Conservation (phyloP, 495 filamentous ascomycete species). For the Penicillium crystallinum region DNA sequence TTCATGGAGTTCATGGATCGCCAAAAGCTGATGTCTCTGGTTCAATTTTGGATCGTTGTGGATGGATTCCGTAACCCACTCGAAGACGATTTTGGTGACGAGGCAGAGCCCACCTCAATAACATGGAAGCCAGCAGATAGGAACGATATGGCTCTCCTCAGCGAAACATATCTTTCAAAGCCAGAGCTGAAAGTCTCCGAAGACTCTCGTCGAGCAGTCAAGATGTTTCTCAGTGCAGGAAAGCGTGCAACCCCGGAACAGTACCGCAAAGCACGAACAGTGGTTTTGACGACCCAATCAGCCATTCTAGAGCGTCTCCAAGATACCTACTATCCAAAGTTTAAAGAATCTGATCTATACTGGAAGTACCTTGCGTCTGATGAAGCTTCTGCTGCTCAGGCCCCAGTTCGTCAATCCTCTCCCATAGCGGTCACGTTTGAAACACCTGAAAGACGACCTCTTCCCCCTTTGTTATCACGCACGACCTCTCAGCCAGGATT, state of each 20-base stretch:
- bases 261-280: slow-evolving; percentile 76
- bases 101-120: slow-evolving; percentile 55
- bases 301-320: slow-evolving; percentile 78
- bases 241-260: slow-evolving; percentile 68
- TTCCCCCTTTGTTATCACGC: slow-evolving; percentile 40
- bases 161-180: slow-evolving; percentile 78
- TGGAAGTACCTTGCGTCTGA: slow-evolving; percentile 94
- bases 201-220: slow-evolving; percentile 62
- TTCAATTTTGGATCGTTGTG: slow-evolving; percentile 98
- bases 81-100: slow-evolving; percentile 76
- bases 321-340: slow-evolving; percentile 69
- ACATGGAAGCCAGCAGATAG: slow-evolving; percentile 83
- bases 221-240: slow-evolving; percentile 72
- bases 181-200: slow-evolving; percentile 73
- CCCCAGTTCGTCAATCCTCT: slow-evolving; percentile 17
- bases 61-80: slow-evolving; percentile 95
- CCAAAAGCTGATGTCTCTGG: slow-evolving; percentile 74
- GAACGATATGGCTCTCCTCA: slow-evolving; percentile 81
- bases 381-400: slow-evolving; percentile 53
- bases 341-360: slow-evolving; percentile 87
- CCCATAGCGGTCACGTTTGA: slow-evolving; percentile 25
- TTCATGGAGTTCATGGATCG: slow-evolving; percentile 99
- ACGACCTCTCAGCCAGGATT: slow-evolving; percentile 35
- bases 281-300: slow-evolving; percentile 79
- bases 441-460: slow-evolving; percentile 31